Conservation (phyloP, 495 filamentous ascomycete species). For the Letharia lupina region DNA sequence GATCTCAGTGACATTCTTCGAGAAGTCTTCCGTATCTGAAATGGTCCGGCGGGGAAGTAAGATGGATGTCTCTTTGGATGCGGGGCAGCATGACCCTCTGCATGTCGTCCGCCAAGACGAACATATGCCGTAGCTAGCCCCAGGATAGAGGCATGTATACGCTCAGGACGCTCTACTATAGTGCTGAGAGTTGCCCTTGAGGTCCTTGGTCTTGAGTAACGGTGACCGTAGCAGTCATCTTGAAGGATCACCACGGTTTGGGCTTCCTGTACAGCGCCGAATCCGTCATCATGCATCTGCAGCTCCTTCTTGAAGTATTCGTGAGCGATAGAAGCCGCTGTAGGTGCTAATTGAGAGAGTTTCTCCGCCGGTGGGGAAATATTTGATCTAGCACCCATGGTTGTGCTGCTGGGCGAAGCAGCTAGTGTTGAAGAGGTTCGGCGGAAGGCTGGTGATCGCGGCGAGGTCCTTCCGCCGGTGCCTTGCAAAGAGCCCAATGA, state of each 20-base stretch:
- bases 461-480: slow-evolving; percentile 30
- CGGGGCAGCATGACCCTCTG: slow-evolving; percentile 58
- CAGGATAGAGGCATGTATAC: slow-evolving; percentile 73
- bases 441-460: slow-evolving; percentile 34
- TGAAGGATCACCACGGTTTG: slow-evolving; percentile 78
- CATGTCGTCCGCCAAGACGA: slow-evolving; percentile 71
- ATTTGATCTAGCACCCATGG: slow-evolving; percentile 28
- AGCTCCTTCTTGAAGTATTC: slow-evolving; percentile 64
- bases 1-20: slow-evolving; percentile 57
- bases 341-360: slow-evolving; percentile 40
- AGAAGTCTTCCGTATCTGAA: slow-evolving; percentile 67
- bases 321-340: slow-evolving; percentile 59
- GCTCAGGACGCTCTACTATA: slow-evolving; percentile 88
- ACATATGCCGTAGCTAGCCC: slow-evolving; percentile 86
- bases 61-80: slow-evolving; percentile 45
- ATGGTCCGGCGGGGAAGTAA: slow-evolving; percentile 56
- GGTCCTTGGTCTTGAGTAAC: slow-evolving; percentile 72
- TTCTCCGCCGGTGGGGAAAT: slow-evolving; percentile 30
- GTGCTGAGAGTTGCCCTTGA: slow-evolving; percentile 54
- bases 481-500: slow-evolving; percentile 41
- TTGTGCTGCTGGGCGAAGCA: slow-evolving; percentile 32
- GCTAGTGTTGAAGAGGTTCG: slow-evolving; percentile 41
- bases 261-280: slow-evolving; percentile 38
- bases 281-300: slow-evolving; percentile 43
- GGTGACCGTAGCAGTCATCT: slow-evolving; percentile 89